Conservation (phyloP, 768 basidiomycete species). For the Suillus clintonianus region DNA sequence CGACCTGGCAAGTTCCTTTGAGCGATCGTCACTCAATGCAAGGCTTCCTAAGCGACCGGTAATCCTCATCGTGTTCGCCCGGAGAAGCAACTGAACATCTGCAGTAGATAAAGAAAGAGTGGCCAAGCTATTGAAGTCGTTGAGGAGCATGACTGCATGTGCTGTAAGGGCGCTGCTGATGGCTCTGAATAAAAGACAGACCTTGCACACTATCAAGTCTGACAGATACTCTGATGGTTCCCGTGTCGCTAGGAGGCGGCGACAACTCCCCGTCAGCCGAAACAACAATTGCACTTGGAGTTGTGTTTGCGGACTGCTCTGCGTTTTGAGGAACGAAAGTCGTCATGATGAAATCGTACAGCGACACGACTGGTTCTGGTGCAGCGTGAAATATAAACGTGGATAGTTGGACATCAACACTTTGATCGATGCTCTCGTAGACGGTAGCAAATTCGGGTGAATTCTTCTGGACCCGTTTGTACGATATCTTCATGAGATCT, state of each 20-base stretch:
- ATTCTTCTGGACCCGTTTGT: conserved; percentile 74
- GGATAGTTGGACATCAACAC: conserved; percentile 82
- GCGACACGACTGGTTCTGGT: conserved; percentile 84
- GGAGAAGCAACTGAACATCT: conserved; percentile 76
- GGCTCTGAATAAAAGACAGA: conserved; percentile 31
- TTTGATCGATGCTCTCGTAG: conserved; percentile 87
- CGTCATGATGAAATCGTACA: conserved; percentile 97
- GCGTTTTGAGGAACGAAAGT: conserved; percentile 73
- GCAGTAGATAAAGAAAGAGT: conserved; percentile 91
- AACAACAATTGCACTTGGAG: conserved; percentile 10
- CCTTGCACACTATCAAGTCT: conserved; percentile 85
- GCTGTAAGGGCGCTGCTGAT: conserved; percentile 11
- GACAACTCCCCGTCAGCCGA: not conserved
- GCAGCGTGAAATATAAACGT: conserved; percentile 88
- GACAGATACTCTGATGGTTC: conserved; percentile 79
- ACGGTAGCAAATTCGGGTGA: conserved; percentile 83
- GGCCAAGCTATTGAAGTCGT: conserved; percentile 69
- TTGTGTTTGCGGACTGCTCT: conserved; percentile 10
- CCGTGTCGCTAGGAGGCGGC: conserved; percentile 23
- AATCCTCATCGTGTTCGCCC: conserved; percentile 72
- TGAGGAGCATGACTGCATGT: conserved; percentile 70
- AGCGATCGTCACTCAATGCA: conserved; percentile 74
- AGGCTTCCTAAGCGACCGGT: conserved; percentile 83
- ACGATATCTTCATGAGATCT: conserved; percentile 79
- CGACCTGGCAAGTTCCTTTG: conserved; percentile 48